Evolutionary conservation across 2,329 filamentous ascomycete genomes (phyloP).

Genomic region (Chaetothyriales sp.): DNA sequence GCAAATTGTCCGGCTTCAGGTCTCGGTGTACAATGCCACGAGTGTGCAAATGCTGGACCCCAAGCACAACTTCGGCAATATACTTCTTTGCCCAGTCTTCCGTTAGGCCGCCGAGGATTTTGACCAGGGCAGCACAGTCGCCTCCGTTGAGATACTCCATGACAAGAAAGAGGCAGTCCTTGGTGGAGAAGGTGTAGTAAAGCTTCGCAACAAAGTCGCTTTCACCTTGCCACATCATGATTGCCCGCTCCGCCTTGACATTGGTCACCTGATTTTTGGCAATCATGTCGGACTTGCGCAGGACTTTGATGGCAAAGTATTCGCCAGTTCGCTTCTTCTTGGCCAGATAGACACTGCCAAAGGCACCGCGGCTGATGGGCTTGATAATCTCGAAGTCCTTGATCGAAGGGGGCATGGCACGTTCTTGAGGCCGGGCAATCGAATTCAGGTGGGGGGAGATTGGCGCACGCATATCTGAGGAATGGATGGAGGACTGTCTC

Average conservation of each 20-base stretch:
- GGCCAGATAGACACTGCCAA: conserved; percentile 91
- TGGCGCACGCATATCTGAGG: conserved; percentile 56
- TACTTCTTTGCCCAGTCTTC: conserved; percentile 99
- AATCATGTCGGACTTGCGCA: conserved; percentile 99
- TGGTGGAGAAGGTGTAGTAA: conserved; percentile 99
- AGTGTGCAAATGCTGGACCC: conserved; percentile 87
- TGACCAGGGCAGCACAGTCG: conserved; percentile 91
- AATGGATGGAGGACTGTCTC: conserved; percentile 77
- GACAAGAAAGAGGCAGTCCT: conserved; percentile 94
- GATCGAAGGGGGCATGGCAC: conserved; percentile 84
- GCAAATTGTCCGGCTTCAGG: conserved; percentile 87
- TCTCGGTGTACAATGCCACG: conserved; percentile 93
- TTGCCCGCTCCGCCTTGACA: conserved; percentile 93
- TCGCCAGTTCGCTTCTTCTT: conserved; percentile 98
- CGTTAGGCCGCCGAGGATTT: conserved; percentile 75
- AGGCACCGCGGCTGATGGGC: conserved; percentile 95
- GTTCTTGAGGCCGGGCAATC: conserved; percentile 66
- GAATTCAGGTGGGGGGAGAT: conserved; percentile 65
- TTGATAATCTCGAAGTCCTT: conserved; percentile 99
- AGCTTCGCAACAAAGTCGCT: conserved; percentile 98
- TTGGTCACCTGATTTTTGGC: conserved; percentile 99
- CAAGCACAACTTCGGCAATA: conserved; percentile 87
- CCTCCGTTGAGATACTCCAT: conserved; percentile 99
- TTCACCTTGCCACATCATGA: conserved; percentile 99
- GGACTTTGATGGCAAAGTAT: conserved; percentile 95